phyloP scores from a whole-genome alignment of 257 asterid genomes.

The Lithospermum erythrorhizon region DNA sequence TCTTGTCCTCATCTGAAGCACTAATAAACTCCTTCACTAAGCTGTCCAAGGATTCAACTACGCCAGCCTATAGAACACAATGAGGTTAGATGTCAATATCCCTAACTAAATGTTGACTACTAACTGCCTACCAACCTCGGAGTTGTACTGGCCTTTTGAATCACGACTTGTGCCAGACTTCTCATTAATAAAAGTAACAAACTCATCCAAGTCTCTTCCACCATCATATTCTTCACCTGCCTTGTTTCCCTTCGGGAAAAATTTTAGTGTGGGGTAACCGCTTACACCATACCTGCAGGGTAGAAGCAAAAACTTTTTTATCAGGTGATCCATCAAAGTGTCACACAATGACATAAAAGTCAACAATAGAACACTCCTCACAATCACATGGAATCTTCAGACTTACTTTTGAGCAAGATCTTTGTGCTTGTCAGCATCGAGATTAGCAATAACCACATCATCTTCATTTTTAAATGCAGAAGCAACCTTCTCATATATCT shows the following conservation, averaged over 20 bases:
- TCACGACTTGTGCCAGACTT: slow-evolving; percentile 84
- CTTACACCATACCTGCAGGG: slow-evolving; percentile 41
- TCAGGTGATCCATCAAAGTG: background rate
- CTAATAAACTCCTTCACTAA: slow-evolving; percentile 65
- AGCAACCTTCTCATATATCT: slow-evolving; percentile 86
- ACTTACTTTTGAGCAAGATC: slow-evolving; percentile 81
- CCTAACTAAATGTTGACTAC: slow-evolving; percentile 5
- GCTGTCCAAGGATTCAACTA: slow-evolving; percentile 45
- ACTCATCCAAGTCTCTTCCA: slow-evolving; percentile 52
- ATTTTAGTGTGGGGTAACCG: slow-evolving; percentile 59
- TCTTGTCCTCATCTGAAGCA: slow-evolving; percentile 53
- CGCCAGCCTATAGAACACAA: slow-evolving; percentile 58
- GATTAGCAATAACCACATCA: slow-evolving; percentile 75
- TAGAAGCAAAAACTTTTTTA: slow-evolving; percentile 3
- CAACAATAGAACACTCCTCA: background rate
- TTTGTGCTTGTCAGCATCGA: slow-evolving; percentile 79
- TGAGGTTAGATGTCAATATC: slow-evolving; percentile 4
- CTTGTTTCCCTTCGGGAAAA: slow-evolving; percentile 91
- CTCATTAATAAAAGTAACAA: slow-evolving; percentile 77
- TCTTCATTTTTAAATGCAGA: slow-evolving; percentile 64
- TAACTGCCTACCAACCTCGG: slow-evolving; percentile 39
- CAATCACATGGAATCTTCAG: background rate
- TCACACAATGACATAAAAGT: background rate
- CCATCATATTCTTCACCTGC: slow-evolving; percentile 92
- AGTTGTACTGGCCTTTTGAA: slow-evolving; percentile 62